Evolutionary conservation across 129 eudicot species (phyloP).

Genomic region (Apium graveolens): DNA sequence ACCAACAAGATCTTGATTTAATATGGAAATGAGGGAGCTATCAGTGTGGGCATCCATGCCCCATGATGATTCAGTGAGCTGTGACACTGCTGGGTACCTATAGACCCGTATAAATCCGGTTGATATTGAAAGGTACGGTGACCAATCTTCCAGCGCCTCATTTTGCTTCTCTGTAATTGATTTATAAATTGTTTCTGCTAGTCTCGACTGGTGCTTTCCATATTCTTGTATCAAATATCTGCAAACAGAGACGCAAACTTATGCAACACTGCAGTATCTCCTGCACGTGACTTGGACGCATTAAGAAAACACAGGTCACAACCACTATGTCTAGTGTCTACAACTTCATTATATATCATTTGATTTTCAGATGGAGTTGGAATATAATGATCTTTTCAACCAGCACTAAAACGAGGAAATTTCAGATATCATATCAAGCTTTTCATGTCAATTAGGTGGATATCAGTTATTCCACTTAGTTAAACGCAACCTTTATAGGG

Average conservation of each 20-base stretch:
- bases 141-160: neutral
- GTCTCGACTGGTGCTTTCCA: constrained; percentile 49
- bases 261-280: neutral
- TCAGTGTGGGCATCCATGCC: constrained; percentile 80
- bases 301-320: neutral
- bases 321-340: neutral
- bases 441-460: neutral
- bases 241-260: neutral
- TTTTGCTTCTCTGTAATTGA: constrained; percentile 29
- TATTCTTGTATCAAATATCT: constrained; percentile 52
- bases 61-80: constrained; percentile 36
- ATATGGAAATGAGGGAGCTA: constrained; percentile 68
- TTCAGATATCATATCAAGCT: neutral
- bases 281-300: neutral
- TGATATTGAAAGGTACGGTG: constrained; percentile 36
- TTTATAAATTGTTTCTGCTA: constrained; percentile 43
- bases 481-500: too few relatives aligned
- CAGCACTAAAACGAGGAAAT: neutral
- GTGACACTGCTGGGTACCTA: constrained; percentile 46
- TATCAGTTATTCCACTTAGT: too few relatives aligned
- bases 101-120: constrained; percentile 57
- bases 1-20: constrained; percentile 65
- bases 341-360: too few relatives aligned
- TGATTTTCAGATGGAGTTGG: too few relatives aligned
- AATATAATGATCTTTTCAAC: neutral